Evolutionary conservation across 371 early-diverging fungal species (phyloP), one percentile per base, ranked within the genome.

Genomic region (Apophysomyces ossiformis): DNA sequence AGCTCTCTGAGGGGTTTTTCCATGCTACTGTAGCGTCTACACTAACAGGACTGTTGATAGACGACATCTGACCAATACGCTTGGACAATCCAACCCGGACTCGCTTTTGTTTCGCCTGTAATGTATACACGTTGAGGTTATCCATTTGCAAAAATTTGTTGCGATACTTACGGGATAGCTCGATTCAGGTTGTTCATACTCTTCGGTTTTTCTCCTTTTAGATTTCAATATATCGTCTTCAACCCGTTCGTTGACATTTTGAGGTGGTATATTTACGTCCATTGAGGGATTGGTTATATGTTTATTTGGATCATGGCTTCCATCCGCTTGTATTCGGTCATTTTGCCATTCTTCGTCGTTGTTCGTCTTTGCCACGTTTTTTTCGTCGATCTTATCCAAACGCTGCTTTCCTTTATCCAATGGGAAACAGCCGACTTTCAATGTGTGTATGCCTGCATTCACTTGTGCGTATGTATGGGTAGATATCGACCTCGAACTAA

Each of bases 81-180:
- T 78, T 78, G 4, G 78, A 78, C 57, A 78, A 39, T 0, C 78
- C 78, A 13, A 78, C 68, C 7, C 75, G 64, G 1, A 67, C 63
- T 56, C 74, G 64, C 37, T 70, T 71, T 59, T 64, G 58, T 7
- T 50, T 50, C 21, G 21, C 16, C 54, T 50, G 21, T 50, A 21
- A 50, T 50, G 11, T 0, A 41, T 26, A 9, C 16, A 21, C 21
- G 21, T 50, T 50, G 21, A 9, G 11, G 9, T 18, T 21, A 50
- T 26, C 32, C 32, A 26, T 26, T 26, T 2, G 32, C 32, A 26
- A 26, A 26, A 26, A 26, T 26, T 26, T 2, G 32, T 26, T 26
- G 32, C 32, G 32, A 26, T 26, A 21, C 21, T 50, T 50, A 50
- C 54, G 5, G 54, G 1, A 21, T 9, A 4, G 54, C 18, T 21